Evolutionary conservation across 2,329 filamentous ascomycete genomes (phyloP).

Genomic region (Fusarium protoensiforme): DNA sequence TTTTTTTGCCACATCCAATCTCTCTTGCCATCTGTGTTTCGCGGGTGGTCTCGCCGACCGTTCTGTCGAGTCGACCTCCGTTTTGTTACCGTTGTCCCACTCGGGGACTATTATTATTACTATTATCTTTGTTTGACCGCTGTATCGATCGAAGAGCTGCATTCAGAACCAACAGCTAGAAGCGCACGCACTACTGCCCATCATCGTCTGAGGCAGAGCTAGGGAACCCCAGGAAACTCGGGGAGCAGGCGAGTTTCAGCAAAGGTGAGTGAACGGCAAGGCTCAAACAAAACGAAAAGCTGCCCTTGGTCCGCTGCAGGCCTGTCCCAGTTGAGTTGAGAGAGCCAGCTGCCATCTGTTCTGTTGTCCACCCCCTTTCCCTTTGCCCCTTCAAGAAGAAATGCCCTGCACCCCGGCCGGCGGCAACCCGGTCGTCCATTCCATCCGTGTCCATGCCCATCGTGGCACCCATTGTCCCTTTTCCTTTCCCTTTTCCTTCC

Average conservation of each 20-base stretch:
- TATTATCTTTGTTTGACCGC: background rate
- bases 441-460: slow-evolving; percentile 8
- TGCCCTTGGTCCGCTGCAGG: slow-evolving; percentile 42
- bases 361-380: slow-evolving; percentile 7
- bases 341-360: background rate
- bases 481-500: background rate
- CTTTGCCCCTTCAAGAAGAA: background rate
- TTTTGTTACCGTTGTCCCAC: background rate
- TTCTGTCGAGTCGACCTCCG: background rate
- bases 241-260: slow-evolving; percentile 13
- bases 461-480: background rate
- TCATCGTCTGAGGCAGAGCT: slow-evolving; percentile 5
- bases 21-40: background rate
- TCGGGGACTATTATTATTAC: background rate
- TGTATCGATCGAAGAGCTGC: background rate
- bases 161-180: background rate
- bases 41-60: background rate
- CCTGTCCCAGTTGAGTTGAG: slow-evolving; percentile 32
- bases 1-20: background rate
- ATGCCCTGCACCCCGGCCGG: background rate
- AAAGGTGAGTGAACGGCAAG: slow-evolving; percentile 17
- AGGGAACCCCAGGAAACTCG: slow-evolving; percentile 8
- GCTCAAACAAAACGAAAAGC: slow-evolving; percentile 16
- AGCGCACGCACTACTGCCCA: slow-evolving; percentile 4
- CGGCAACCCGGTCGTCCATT: slow-evolving; percentile 2